Evolutionary conservation across 2,329 filamentous ascomycete species (phyloP).

Genomic region (Laburnicola sp.): DNA sequence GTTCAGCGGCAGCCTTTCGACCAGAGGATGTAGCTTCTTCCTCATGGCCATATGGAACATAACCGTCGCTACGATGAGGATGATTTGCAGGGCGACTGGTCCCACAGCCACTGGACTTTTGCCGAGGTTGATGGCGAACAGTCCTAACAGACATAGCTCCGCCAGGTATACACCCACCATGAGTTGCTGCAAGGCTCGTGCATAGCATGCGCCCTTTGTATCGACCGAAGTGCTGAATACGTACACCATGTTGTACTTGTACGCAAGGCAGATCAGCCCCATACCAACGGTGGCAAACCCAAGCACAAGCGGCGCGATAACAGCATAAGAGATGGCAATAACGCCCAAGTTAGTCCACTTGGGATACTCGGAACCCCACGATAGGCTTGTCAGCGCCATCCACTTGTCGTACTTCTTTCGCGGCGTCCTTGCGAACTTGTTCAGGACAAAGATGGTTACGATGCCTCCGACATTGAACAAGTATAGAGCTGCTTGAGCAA

Average conservation of each 20-base stretch:
- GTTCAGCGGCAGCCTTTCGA: neutral
- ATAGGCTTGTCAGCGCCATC: conserved; percentile 47
- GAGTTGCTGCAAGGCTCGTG: conserved; percentile 3
- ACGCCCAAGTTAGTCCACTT: conserved; percentile 51
- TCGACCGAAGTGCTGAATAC: neutral
- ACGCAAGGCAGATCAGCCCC: conserved; percentile 4
- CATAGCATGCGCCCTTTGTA: conserved; percentile 3
- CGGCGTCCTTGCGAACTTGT: conserved; percentile 57
- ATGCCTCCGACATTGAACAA: conserved; percentile 78
- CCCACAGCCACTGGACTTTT: conserved; percentile 3
- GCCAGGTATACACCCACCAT: conserved; percentile 6
- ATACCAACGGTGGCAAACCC: conserved; percentile 5
- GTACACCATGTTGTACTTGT: conserved; percentile 6
- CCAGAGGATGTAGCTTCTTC: neutral
- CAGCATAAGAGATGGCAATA: conserved; percentile 33
- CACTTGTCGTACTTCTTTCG: conserved; percentile 51
- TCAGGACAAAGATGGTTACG: conserved; percentile 83
- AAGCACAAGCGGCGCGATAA: conserved; percentile 4
- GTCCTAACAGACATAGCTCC: conserved; percentile 1
- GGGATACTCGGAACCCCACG: conserved; percentile 51
- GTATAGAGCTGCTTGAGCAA: conserved; percentile 31
- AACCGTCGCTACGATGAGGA: conserved; percentile 2
- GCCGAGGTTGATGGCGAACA: conserved; percentile 8
- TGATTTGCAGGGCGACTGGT: neutral
- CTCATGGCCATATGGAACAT: neutral